These are phyloP conservation scores for Acacia concinna DNA, from an alignment of 331 rosid genomes.

Conservation along the genomic window DNA sequence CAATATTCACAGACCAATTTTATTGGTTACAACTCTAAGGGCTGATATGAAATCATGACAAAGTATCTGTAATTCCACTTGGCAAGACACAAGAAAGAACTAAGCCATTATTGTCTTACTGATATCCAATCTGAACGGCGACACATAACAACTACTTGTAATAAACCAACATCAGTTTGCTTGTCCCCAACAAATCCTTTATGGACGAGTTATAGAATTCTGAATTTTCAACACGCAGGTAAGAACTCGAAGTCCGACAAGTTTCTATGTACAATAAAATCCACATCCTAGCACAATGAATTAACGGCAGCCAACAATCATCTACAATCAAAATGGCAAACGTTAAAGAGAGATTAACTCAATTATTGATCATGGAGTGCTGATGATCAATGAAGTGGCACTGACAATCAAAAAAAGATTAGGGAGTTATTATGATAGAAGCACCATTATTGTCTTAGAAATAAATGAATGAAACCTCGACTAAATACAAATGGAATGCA, in stretches of 20 bases:
- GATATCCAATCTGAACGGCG: neutral
- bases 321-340: neutral
- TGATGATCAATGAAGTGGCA: neutral
- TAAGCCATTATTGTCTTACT: neutral
- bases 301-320: neutral
- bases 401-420: constrained; percentile 25
- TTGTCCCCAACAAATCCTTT: neutral
- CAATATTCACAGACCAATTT: neutral
- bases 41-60: neutral
- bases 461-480: constrained; percentile 25
- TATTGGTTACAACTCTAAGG: neutral
- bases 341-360: neutral
- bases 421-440: constrained; percentile 8
- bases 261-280: too few relatives aligned
- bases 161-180: neutral
- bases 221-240: neutral
- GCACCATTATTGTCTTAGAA: constrained; percentile 25
- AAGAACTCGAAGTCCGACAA: neutral
- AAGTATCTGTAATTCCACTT: neutral
- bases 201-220: neutral
- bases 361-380: neutral
- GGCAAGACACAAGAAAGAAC: neutral
- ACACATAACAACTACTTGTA: neutral
- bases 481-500: constrained; percentile 23
- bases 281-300: neutral